phyloP scores from a whole-genome alignment of 805 yeast genomes.

The Wickerhamiella qilinensis region DNA sequence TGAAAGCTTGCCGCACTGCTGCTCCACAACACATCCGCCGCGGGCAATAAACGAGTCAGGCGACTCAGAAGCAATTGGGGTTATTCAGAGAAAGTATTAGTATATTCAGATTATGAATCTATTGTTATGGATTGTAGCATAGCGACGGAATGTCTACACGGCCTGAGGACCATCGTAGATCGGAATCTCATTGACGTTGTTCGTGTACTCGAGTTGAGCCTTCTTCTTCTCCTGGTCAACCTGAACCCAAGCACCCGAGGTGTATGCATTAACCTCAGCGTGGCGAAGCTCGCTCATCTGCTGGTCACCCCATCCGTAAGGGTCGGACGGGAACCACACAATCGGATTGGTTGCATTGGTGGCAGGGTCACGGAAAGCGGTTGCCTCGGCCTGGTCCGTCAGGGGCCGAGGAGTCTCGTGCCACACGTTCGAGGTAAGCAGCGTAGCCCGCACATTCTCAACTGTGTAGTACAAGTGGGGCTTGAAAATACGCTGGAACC shows the following conservation, averaged over 20 bases:
- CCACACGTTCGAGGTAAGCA: constrained; percentile 19
- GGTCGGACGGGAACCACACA: constrained; percentile 89
- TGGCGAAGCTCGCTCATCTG: constrained; percentile 39
- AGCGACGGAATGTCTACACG: too few relatives aligned
- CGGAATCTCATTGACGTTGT: constrained; percentile 10
- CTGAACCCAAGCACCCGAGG: constrained; percentile 47
- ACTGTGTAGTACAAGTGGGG: constrained; percentile 40
- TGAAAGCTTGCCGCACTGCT: too few relatives aligned
- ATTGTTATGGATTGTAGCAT: too few relatives aligned
- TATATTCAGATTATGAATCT: too few relatives aligned
- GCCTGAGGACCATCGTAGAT: too few relatives aligned
- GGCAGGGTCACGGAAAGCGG: constrained; percentile 68
- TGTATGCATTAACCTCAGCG: constrained; percentile 44
- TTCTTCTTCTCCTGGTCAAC: constrained; percentile 16
- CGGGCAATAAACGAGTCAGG: too few relatives aligned
- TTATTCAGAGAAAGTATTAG: too few relatives aligned
- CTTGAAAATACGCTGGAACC: constrained; percentile 31
- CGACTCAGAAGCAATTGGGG: too few relatives aligned
- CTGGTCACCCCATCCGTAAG: constrained; percentile 57
- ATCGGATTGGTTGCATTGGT: constrained; percentile 50
- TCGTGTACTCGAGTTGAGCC: constrained; percentile 9
- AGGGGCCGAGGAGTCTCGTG: constrained; percentile 15
- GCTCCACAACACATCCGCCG: too few relatives aligned
- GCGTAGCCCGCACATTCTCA: constrained; percentile 12
- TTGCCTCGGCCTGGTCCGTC: constrained; percentile 30